Evolutionary conservation across 2,329 filamentous ascomycete genomes (phyloP).

Genomic region (Neofusicoccum sp.): DNA sequence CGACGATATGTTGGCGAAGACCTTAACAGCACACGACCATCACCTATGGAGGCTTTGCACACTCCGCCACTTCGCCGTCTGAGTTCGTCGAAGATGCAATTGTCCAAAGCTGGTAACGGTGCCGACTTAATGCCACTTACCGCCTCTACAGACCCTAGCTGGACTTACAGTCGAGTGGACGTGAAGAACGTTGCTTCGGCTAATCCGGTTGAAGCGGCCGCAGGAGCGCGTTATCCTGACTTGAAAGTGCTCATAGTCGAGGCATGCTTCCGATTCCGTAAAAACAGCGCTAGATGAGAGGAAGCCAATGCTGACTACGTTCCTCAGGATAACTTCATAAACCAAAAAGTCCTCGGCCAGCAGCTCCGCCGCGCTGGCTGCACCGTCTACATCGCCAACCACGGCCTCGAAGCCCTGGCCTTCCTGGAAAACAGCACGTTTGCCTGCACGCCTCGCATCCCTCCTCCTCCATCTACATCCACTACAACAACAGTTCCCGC

Average conservation of each 20-base stretch:
- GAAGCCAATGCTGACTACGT: slow-evolving; percentile 28
- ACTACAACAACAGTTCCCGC: background rate
- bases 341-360: slow-evolving; percentile 34
- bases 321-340: slow-evolving; percentile 33
- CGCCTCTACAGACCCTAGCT: background rate
- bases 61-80: background rate
- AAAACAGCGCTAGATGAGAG: too few species aligned
- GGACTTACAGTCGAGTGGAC: background rate
- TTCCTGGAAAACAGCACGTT: slow-evolving; percentile 21
- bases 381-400: slow-evolving; percentile 30
- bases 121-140: background rate
- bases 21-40: background rate
- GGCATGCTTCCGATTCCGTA: background rate
- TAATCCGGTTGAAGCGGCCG: background rate
- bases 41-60: background rate
- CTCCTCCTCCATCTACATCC: background rate
- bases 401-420: slow-evolving; percentile 33
- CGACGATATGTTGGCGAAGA: background rate
- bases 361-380: slow-evolving; percentile 34
- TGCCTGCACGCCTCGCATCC: background rate
- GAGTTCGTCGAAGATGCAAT: background rate
- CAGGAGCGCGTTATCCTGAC: background rate
- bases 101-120: background rate
- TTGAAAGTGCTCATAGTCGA: slow-evolving; percentile 10
- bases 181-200: background rate